Conservation (phyloP, 371 early-diverging fungal species). For the Umbelopsis sp. region DNA sequence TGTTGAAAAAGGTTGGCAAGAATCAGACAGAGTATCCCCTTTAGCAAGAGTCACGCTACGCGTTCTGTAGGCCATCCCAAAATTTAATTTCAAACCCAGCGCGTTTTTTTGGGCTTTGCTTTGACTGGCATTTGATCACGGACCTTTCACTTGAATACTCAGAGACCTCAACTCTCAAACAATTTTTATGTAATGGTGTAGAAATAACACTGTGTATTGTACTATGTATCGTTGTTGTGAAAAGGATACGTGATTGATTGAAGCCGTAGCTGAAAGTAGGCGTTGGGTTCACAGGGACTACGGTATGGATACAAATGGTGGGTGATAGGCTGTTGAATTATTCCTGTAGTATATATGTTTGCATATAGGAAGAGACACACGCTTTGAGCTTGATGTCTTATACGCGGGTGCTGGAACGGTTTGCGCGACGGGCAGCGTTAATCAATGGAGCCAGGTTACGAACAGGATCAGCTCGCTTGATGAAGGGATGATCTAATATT, state of each 20-base stretch:
- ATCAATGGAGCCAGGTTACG: constrained; percentile 86
- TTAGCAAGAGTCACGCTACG: background rate
- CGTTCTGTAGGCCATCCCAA: too few relatives aligned
- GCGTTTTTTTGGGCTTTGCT: background rate
- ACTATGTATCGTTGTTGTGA: too few relatives aligned
- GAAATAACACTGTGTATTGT: background rate
- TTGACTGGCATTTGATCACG: too few relatives aligned
- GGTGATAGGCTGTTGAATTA: too few relatives aligned
- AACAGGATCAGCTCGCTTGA: constrained; percentile 84
- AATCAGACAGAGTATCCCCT: background rate
- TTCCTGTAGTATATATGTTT: too few relatives aligned
- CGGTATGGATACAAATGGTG: too few relatives aligned
- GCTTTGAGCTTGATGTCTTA: background rate
- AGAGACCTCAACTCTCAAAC: background rate
- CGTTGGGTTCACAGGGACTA: too few relatives aligned
- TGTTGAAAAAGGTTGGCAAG: background rate
- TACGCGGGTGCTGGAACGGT: background rate
- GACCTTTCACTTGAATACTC: too few relatives aligned
- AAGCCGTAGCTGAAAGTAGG: too few relatives aligned
- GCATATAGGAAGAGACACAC: too few relatives aligned
- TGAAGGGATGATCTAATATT: constrained; percentile 85
- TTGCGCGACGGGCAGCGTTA: constrained; percentile 62
- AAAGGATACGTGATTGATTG: too few relatives aligned
- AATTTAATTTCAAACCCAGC: constrained; percentile 3
- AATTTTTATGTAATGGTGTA: background rate